Evolutionary conservation across 2,329 filamentous ascomycete genomes (phyloP).

Genomic region (Canariomyces notabilis): DNA sequence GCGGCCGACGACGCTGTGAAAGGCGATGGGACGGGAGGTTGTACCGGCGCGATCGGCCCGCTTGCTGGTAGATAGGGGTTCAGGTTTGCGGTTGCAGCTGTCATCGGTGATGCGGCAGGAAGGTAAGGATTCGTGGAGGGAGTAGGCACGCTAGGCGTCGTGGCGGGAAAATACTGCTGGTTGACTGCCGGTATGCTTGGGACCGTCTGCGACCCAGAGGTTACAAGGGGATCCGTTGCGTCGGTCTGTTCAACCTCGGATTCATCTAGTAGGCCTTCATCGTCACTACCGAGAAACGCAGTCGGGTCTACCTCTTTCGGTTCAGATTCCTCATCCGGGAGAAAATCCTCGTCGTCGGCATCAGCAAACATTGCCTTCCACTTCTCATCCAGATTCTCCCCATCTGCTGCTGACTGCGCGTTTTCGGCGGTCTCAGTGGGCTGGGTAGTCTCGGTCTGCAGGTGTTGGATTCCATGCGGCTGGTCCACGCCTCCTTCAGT

Average conservation of each 20-base stretch:
- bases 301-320: conserved; percentile 53
- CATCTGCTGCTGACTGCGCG: conserved; percentile 22
- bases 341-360: conserved; percentile 61
- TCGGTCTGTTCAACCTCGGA: conserved; percentile 39
- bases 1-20: conserved; percentile 24
- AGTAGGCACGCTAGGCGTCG: conserved; percentile 25
- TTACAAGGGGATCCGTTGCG: conserved; percentile 25
- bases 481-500: conserved; percentile 5
- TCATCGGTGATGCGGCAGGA: conserved; percentile 13
- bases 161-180: conserved; percentile 33
- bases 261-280: conserved; percentile 79
- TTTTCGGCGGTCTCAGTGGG: neutral
- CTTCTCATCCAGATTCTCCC: conserved; percentile 68
- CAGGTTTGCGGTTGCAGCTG: conserved; percentile 7
- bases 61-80: conserved; percentile 22
- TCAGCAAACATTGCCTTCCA: conserved; percentile 80
- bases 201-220: conserved; percentile 17
- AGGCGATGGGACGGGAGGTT: conserved; percentile 19
- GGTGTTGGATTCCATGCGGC: conserved; percentile 3
- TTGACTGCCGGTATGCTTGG: conserved; percentile 22
- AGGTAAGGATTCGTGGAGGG: conserved; percentile 25
- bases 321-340: conserved; percentile 52
- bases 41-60: conserved; percentile 12
- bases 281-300: conserved; percentile 73
- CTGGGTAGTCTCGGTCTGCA: too few relatives aligned